Conservation (phyloP, 176 grass and related monocot genomes). For the Aechmea fasciata region DNA sequence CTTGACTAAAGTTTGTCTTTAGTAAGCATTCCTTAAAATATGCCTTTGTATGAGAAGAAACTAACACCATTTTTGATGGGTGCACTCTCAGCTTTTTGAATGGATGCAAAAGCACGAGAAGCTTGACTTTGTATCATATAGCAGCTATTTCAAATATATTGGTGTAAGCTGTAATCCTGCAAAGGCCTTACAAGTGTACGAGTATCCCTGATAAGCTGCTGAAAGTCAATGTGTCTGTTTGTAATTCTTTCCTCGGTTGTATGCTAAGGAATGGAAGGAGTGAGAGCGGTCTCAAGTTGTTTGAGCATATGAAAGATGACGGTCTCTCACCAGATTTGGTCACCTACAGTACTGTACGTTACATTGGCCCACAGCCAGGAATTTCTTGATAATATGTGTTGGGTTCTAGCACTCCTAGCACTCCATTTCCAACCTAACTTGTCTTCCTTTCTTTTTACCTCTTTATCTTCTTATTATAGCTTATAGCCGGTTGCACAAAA, state of each 20-base stretch:
- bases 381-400: background rate
- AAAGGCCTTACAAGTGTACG: conserved; percentile 48
- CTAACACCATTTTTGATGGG: background rate
- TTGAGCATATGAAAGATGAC: conserved; percentile 66
- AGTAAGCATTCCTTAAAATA: background rate
- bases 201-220: conserved; percentile 38
- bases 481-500: conserved; percentile 77
- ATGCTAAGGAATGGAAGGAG: conserved; percentile 66
- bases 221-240: conserved; percentile 59
- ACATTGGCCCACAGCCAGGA: conserved; percentile 10
- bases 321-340: conserved; percentile 69
- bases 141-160: conserved; percentile 88
- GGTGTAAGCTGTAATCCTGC: conserved; percentile 51
- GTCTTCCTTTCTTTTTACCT: background rate
- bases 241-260: conserved; percentile 86
- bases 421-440: conserved; percentile 12
- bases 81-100: conserved; percentile 60
- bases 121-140: conserved; percentile 69
- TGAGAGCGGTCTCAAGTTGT: conserved; percentile 75
- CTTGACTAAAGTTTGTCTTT: too few relatives aligned
- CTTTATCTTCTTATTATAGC: conserved; percentile 29
- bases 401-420: conserved; percentile 3
- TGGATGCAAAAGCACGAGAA: conserved; percentile 65
- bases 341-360: conserved; percentile 83
- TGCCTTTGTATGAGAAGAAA: background rate